A percentile compares a stretch with the other conserved stretches of the same genome.
Evolutionary conservation across 352 stramenopile genomes (phyloP).

Genomic region (Globisporangium perplexum): DNA sequence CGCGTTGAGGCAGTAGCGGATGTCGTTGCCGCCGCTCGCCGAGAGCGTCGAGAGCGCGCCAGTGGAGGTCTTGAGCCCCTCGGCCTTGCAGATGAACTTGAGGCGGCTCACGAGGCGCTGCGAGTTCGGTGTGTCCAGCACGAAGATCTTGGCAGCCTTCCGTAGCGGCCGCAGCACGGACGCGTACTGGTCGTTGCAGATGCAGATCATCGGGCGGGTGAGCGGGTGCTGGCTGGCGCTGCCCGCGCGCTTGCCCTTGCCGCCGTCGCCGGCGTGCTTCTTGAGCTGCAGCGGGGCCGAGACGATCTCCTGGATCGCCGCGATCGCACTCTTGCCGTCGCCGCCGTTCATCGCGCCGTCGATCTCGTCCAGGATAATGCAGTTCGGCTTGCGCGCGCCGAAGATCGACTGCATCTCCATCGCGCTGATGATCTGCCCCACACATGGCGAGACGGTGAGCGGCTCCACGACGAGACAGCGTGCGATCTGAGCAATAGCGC

Average conservation of each 20-base stretch:
- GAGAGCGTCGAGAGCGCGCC: slow-evolving; percentile 58
- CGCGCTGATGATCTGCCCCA: slow-evolving; percentile 65
- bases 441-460: background rate
- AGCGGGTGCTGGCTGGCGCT: slow-evolving; percentile 59
- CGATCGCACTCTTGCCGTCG: slow-evolving; percentile 82
- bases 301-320: slow-evolving; percentile 92
- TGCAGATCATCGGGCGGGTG: slow-evolving; percentile 95
- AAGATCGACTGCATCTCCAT: slow-evolving; percentile 92
- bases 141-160: slow-evolving; percentile 91
- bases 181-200: slow-evolving; percentile 98
- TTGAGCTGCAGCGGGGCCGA: slow-evolving; percentile 67
- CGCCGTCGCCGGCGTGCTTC: slow-evolving; percentile 14
- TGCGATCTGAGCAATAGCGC: too few species aligned
- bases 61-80: slow-evolving; percentile 79
- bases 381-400: slow-evolving; percentile 91
- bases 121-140: slow-evolving; percentile 81
- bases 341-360: slow-evolving; percentile 92
- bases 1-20: slow-evolving; percentile 95
- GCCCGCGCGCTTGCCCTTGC: slow-evolving; percentile 22
- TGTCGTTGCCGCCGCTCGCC: slow-evolving; percentile 81
- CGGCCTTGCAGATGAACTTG: slow-evolving; percentile 88
- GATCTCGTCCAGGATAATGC: slow-evolving; percentile 98
- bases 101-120: slow-evolving; percentile 90
- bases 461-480: too few species aligned
- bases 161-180: slow-evolving; percentile 93